A percentile compares a stretch with the other conserved stretches of the same genome.
Evolutionary conservation across 2,329 filamentous ascomycete species (phyloP).

Genomic region (Pseudofabraea citricarpa): DNA sequence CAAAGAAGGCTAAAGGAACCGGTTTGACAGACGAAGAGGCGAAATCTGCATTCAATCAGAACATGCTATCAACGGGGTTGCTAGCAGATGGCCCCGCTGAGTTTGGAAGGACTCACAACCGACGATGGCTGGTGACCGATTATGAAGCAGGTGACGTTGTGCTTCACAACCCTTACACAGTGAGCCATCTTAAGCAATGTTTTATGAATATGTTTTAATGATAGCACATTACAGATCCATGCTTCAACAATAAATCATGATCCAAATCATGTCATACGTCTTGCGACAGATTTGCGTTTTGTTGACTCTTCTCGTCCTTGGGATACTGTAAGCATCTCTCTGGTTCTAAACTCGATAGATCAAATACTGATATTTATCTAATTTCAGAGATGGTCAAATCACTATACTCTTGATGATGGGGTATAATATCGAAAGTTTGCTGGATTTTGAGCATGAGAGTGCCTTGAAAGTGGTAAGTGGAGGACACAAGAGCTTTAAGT

Average conservation of each 20-base stretch:
- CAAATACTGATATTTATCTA: background rate
- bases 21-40: constrained; percentile 48
- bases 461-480: background rate
- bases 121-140: constrained; percentile 28
- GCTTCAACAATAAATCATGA: constrained; percentile 36
- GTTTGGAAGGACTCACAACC: constrained; percentile 17
- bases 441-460: background rate
- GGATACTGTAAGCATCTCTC: constrained; percentile 14
- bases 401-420: background rate
- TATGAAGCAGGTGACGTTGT: constrained; percentile 36
- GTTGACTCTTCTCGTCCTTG: constrained; percentile 24
- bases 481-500: background rate
- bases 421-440: too few relatives aligned
- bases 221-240: constrained; percentile 16
- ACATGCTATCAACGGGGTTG: constrained; percentile 53
- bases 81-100: constrained; percentile 42
- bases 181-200: background rate
- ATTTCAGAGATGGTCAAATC: background rate
- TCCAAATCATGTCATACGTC: constrained; percentile 29
- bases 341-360: background rate
- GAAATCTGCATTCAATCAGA: constrained; percentile 47
- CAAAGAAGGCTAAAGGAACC: constrained; percentile 38
- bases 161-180: constrained; percentile 38
- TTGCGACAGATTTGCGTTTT: constrained; percentile 38
- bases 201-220: background rate